Conservation (phyloP, 805 yeast species). For the Priceomyces medius region DNA sequence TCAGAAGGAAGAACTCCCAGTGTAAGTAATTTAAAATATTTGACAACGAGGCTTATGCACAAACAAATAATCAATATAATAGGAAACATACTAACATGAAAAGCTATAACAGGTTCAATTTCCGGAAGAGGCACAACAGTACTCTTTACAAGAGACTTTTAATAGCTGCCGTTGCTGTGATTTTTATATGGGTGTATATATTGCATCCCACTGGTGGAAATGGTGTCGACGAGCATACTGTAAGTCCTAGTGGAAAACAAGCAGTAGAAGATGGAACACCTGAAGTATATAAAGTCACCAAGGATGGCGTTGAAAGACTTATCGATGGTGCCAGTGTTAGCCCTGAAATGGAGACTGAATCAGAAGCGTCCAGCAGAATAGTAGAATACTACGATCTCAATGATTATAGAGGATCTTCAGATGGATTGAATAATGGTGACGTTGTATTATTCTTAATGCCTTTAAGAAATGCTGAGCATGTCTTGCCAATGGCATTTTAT, state of each 20-base stretch:
- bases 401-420: conserved; percentile 51
- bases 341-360: conserved; percentile 25
- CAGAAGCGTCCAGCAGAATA: conserved; percentile 30
- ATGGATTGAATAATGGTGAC: conserved; percentile 55
- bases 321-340: conserved; percentile 6
- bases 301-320: conserved; percentile 25
- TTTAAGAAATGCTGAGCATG: conserved; percentile 72
- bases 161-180: conserved; percentile 7
- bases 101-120: conserved; percentile 20
- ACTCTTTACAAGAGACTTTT: conserved; percentile 9
- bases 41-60: conserved; percentile 1
- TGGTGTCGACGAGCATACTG: neutral
- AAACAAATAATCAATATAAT: neutral
- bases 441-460: conserved; percentile 72
- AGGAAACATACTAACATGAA: conserved; percentile 6
- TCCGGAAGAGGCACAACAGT: conserved; percentile 13
- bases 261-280: neutral
- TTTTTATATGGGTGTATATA: conserved; percentile 8
- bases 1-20: conserved; percentile 50
- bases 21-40: conserved; percentile 24
- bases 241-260: neutral
- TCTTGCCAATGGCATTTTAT: conserved; percentile 78
- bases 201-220: neutral
- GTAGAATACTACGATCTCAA: conserved; percentile 64
- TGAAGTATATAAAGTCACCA: conserved; percentile 29